phyloP scores from a whole-genome alignment of 768 basidiomycete species.

The Boletus reticuloceps region DNA sequence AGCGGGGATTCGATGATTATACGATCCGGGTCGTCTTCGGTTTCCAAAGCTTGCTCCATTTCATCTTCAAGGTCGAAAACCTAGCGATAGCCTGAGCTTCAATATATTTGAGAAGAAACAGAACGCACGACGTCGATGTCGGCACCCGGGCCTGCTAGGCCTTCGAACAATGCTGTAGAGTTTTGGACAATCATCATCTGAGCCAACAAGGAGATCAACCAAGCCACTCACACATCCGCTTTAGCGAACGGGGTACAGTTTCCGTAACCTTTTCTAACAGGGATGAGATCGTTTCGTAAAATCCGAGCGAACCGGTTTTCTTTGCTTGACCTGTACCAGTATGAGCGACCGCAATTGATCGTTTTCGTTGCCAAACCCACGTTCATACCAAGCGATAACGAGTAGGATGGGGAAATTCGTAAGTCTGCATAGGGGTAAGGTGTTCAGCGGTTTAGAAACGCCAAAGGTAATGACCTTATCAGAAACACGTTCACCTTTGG shows the following conservation, averaged over 20 bases:
- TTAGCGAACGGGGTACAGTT: conserved; percentile 71
- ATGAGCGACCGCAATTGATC: neutral
- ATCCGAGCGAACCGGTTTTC: conserved; percentile 55
- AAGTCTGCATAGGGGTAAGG: conserved; percentile 38
- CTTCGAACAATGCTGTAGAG: conserved; percentile 72
- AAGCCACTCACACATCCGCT: conserved; percentile 61
- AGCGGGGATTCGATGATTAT: conserved; percentile 16
- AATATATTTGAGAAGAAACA: neutral
- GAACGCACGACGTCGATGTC: conserved; percentile 71
- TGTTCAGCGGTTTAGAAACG: neutral
- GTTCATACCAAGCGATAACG: conserved; percentile 79
- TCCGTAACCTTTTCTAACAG: conserved; percentile 71
- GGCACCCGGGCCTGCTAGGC: conserved; percentile 63
- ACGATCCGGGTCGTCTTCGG: conserved; percentile 8
- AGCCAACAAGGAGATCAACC: neutral
- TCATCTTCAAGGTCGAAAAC: conserved; percentile 81
- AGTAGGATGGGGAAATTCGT: conserved; percentile 87
- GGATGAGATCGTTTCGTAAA: conserved; percentile 71
- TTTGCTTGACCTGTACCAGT: conserved; percentile 55
- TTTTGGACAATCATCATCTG: neutral
- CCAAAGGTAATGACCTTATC: conserved; percentile 54
- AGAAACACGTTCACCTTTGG: conserved; percentile 80
- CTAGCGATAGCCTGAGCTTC: conserved; percentile 32
- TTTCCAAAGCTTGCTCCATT: conserved; percentile 11
- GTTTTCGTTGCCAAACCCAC: conserved; percentile 29